Percentiles rank a stretch among this genome's conserved stretches.
phyloP scores from a whole-genome alignment of 2,329 filamentous ascomycete genomes.

The Geosmithia flava region DNA sequence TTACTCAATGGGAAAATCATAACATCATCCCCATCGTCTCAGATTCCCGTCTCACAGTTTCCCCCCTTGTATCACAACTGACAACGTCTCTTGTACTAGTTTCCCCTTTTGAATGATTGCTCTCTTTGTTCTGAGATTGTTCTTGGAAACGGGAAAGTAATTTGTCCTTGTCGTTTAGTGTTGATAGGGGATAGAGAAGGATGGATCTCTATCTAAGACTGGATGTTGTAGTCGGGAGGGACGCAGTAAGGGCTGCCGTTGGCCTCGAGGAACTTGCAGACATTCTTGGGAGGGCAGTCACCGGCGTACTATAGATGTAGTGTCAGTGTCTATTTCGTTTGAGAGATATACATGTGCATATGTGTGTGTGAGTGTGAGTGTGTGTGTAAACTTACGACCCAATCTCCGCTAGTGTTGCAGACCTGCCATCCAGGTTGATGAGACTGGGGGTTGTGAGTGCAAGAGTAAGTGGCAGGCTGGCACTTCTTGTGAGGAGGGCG shows the following conservation, averaged over 20 bases:
- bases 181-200: too few relatives aligned
- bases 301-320: slow-evolving; percentile 14
- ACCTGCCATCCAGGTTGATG: slow-evolving; percentile 15
- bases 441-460: slow-evolving; percentile 9
- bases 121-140: too few relatives aligned
- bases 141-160: too few relatives aligned
- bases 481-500: slow-evolving; percentile 8
- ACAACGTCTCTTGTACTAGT: too few relatives aligned
- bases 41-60: too few relatives aligned
- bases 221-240: slow-evolving; percentile 12
- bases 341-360: too few relatives aligned
- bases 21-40: too few relatives aligned
- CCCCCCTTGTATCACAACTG: too few relatives aligned
- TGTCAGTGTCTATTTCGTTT: neutral
- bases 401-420: slow-evolving; percentile 15
- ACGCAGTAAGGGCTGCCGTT: slow-evolving; percentile 24
- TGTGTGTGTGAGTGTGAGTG: too few relatives aligned
- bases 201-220: neutral
- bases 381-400: slow-evolving; percentile 16
- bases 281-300: slow-evolving; percentile 18
- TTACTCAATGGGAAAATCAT: too few relatives aligned
- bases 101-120: too few relatives aligned
- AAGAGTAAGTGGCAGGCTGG: slow-evolving; percentile 21
- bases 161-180: too few relatives aligned
- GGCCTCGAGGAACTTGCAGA: slow-evolving; percentile 18